phyloP scores from a whole-genome alignment of 2,329 filamentous ascomycete genomes.

The Canariomyces notabilis region DNA sequence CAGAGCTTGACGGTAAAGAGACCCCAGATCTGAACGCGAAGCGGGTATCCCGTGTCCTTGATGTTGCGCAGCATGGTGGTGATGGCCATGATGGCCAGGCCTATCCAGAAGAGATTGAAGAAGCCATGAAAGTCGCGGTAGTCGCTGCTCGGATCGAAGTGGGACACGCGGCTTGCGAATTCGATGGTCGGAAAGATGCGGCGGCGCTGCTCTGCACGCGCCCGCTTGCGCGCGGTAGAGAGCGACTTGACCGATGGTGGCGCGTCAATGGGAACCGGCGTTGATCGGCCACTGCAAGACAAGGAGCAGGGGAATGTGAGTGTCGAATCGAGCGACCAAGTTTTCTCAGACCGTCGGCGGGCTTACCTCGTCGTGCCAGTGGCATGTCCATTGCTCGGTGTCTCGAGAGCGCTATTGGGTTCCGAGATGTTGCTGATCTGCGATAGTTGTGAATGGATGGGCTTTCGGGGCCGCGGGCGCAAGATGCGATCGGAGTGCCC shows the following conservation, averaged over 20 bases:
- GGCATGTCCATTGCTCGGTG: constrained; percentile 31
- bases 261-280: constrained; percentile 80
- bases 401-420: constrained; percentile 34
- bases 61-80: constrained; percentile 90
- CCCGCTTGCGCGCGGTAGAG: constrained; percentile 76
- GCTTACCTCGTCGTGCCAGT: constrained; percentile 44
- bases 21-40: constrained; percentile 81
- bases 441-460: constrained; percentile 43
- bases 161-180: constrained; percentile 83
- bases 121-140: constrained; percentile 95
- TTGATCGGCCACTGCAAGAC: constrained; percentile 65
- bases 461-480: constrained; percentile 47
- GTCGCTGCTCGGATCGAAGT: constrained; percentile 89
- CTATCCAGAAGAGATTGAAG: constrained; percentile 98
- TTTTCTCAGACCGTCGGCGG: too few relatives aligned
- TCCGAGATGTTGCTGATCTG: constrained; percentile 38
- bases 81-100: constrained; percentile 91
- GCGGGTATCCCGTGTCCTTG: constrained; percentile 84
- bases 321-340: background rate
- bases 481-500: constrained; percentile 39
- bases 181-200: constrained; percentile 91
- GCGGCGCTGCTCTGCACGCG: constrained; percentile 72
- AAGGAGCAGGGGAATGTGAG: background rate
- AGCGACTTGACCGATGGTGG: constrained; percentile 87
- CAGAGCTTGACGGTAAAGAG: constrained; percentile 85